Conservation (phyloP, 2,329 filamentous ascomycete genomes). For the Zasmidium cellare region DNA sequence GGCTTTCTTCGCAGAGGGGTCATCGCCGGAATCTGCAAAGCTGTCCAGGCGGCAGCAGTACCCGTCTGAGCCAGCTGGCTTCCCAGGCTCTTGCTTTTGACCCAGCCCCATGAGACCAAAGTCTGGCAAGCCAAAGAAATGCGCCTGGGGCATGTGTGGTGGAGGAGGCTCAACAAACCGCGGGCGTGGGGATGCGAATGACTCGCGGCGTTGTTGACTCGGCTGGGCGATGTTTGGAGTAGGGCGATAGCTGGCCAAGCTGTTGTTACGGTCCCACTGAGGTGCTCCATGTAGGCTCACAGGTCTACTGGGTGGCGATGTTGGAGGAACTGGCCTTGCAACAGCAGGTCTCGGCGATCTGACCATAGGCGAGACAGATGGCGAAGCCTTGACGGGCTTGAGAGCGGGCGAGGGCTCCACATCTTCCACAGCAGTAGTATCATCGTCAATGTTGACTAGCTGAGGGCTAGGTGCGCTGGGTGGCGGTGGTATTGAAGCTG, state of each 20-base stretch:
- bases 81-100: slow-evolving; percentile 36
- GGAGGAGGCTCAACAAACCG: slow-evolving; percentile 32
- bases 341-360: slow-evolving; percentile 16
- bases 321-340: slow-evolving; percentile 15
- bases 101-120: slow-evolving; percentile 27
- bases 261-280: slow-evolving; percentile 13
- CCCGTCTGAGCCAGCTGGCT: slow-evolving; percentile 50
- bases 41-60: slow-evolving; percentile 82
- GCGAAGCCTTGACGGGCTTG: slow-evolving; percentile 8
- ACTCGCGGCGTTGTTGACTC: slow-evolving; percentile 21
- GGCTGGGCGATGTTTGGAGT: slow-evolving; percentile 3
- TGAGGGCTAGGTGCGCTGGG: slow-evolving; percentile 1
- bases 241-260: slow-evolving; percentile 9
- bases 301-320: slow-evolving; percentile 17
- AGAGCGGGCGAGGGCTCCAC: slow-evolving; percentile 3
- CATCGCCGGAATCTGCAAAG: slow-evolving; percentile 52
- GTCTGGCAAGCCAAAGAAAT: slow-evolving; percentile 36
- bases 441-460: slow-evolving; percentile 18
- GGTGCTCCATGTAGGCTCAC: slow-evolving; percentile 12
- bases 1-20: slow-evolving; percentile 43
- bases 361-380: slow-evolving; percentile 9
- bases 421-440: slow-evolving; percentile 17
- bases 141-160: slow-evolving; percentile 37
- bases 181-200: slow-evolving; percentile 19
- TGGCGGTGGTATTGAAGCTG: slow-evolving; percentile 11